phyloP scores from a whole-genome alignment of 2,329 filamentous ascomycete species.

The Aspergillus tubingensis region DNA sequence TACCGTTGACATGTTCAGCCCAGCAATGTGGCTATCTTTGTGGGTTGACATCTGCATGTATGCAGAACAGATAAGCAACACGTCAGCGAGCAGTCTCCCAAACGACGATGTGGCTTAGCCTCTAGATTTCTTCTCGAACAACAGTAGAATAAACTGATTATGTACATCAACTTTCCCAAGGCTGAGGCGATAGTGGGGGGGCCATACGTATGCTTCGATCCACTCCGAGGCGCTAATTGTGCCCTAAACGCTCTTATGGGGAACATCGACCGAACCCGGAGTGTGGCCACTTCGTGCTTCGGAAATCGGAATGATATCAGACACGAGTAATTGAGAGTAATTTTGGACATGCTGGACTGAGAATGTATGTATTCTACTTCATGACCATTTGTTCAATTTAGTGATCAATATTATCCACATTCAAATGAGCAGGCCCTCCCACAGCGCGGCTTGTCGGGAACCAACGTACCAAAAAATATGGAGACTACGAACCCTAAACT shows the following conservation, averaged over 20 bases:
- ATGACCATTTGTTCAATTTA: too few species aligned
- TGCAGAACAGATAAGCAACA: neutral
- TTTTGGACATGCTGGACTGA: too few species aligned
- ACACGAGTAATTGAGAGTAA: too few species aligned
- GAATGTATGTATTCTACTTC: too few species aligned
- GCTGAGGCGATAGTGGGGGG: neutral
- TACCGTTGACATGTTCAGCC: neutral
- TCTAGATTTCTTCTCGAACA: neutral
- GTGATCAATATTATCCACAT: too few species aligned
- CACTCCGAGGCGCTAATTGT: slow-evolving; percentile 5
- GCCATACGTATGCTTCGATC: slow-evolving; percentile 7
- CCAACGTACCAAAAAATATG: neutral
- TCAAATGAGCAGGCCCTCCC: neutral
- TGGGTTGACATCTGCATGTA: neutral
- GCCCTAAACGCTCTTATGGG: slow-evolving; percentile 1
- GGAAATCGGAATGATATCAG: neutral
- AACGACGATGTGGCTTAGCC: neutral
- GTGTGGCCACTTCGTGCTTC: neutral
- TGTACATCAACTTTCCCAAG: neutral
- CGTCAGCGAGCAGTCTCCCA: neutral
- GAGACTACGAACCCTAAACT: neutral
- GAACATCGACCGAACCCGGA: neutral
- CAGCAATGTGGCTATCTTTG: neutral
- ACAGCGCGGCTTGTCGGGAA: neutral
- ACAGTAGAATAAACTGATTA: neutral